These are phyloP conservation scores for Cyberlindnera maritima DNA, from an alignment of 805 yeast species.

Conservation along the genomic window DNA sequence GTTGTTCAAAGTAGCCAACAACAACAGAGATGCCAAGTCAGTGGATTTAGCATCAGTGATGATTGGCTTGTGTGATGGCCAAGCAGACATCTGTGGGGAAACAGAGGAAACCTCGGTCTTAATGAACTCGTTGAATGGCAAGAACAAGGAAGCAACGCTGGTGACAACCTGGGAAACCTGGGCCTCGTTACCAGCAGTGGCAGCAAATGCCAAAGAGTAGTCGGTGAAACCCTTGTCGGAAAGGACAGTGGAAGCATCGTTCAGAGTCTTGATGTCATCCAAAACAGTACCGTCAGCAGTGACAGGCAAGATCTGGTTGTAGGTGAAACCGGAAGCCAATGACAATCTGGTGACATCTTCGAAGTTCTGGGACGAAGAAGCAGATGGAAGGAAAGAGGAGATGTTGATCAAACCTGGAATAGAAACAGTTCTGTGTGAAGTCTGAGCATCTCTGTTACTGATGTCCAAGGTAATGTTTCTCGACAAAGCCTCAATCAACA, in stretches of 20 bases:
- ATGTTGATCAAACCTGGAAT: constrained; percentile 88
- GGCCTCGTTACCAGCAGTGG: constrained; percentile 64
- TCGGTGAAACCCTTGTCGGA: constrained; percentile 71
- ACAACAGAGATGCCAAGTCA: constrained; percentile 86
- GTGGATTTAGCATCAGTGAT: constrained; percentile 91
- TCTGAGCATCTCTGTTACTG: constrained; percentile 79
- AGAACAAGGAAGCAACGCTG: constrained; percentile 73
- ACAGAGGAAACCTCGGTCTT: constrained; percentile 69
- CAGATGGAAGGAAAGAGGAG: constrained; percentile 72
- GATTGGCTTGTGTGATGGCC: constrained; percentile 85
- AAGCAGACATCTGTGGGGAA: constrained; percentile 72
- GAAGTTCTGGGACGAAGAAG: constrained; percentile 51
- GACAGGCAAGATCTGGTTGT: constrained; percentile 75
- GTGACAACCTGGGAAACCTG: constrained; percentile 59
- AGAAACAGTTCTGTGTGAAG: constrained; percentile 78
- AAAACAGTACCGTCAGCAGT: constrained; percentile 61
- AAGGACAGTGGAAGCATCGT: constrained; percentile 52
- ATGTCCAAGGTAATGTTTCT: constrained; percentile 66
- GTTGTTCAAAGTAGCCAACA: constrained; percentile 83
- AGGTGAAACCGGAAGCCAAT: constrained; percentile 84
- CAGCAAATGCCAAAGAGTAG: constrained; percentile 80
- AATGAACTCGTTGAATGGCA: constrained; percentile 74
- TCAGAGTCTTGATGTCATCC: constrained; percentile 62
- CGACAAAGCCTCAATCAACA: constrained; percentile 90
- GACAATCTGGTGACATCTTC: constrained; percentile 68